Base-by-base conservation (phyloP, 495 filamentous ascomycete genomes). In the Aspergillus heteromorphus region DNA sequence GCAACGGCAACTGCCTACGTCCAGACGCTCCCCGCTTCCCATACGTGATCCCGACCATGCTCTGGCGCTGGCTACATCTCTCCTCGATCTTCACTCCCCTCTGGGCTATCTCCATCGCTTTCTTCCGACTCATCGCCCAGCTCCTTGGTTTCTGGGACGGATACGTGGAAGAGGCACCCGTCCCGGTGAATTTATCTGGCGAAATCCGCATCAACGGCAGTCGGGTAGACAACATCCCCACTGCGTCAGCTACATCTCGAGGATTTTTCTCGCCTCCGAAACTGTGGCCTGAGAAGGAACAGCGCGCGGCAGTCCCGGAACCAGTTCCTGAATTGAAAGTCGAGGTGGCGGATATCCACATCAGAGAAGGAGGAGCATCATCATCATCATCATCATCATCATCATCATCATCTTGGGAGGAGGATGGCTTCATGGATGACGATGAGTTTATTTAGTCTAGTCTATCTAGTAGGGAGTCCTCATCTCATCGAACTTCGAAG, bases 21-120 rank as follows among this genome's bases (percentile, higher is more conserved):
- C 70, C 75, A 8, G 61, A 78, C 51, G 75, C 75, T 16, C 78
- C 78, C 0, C 34, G 61, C 0, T 78, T 74, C 43, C 77, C 77
- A 0, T 77, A 70, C 30, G 74, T 75, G 16, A 62, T 77, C 2
- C 66, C 68, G 11, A 79, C 73, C 10, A 76, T 80, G 70, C 36
- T 77, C 6, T 79, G 67, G 64, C 71, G 73, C 30, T 72, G 73
- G 75, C 69, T 70, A 10, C 70, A 70, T 55, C 49, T 75, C 1
- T 71, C 66, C 0, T 38, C 54, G 2, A 20, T 75, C 10, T 48
- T 73, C 0, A 55, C 62, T 0, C 74, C 74, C 0, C 30, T 73
- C 19, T 57, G 71, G 31, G 63, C 74, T 1, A 49, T 75, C 6
- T 7, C 45, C 1, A 23, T 76, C 11, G 72, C 69, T 7, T 49